These are phyloP conservation scores for Rhodotorula sp. DNA, from an alignment of 1,284 basidiomycete species.

Conservation along the genomic window DNA sequence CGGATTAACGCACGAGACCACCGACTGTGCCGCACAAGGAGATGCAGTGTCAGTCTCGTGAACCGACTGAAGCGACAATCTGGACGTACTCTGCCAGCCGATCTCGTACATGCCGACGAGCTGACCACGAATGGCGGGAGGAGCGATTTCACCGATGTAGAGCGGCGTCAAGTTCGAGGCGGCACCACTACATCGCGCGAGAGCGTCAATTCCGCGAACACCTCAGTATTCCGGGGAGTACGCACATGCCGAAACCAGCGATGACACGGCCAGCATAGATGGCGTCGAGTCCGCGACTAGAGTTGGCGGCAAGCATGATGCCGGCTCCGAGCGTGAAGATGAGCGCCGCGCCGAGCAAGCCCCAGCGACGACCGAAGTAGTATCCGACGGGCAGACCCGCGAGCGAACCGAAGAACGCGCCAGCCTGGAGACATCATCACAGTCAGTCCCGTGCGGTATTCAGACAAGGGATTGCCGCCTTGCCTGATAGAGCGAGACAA, in stretches of 20 bases:
- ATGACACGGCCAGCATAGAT: conserved; percentile 47
- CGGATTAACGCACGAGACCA: conserved; percentile 38
- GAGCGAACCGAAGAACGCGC: conserved; percentile 33
- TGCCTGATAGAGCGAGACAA: conserved; percentile 29
- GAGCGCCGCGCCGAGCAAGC: conserved; percentile 41
- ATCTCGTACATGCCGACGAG: conserved; percentile 49
- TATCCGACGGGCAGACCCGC: conserved; percentile 22
- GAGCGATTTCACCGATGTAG: conserved; percentile 48
- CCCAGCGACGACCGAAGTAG: conserved; percentile 36
- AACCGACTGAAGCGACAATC: not conserved
- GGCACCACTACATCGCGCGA: conserved; percentile 41
- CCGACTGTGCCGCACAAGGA: conserved; percentile 8
- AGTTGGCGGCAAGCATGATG: conserved; percentile 36
- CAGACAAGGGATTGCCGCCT: conserved; percentile 9
- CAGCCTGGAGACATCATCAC: conserved; percentile 6
- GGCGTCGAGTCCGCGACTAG: conserved; percentile 26
- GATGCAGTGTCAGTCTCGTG: not conserved
- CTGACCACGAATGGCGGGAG: conserved; percentile 47
- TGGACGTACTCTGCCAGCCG: conserved; percentile 45
- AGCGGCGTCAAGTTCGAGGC: conserved; percentile 48
- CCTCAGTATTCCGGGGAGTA: not conserved
- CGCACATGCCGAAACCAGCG: conserved; percentile 40
- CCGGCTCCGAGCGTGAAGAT: conserved; percentile 47
- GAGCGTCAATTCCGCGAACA: not conserved
- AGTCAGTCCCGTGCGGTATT: not conserved